Evolutionary conservation across 129 eudicot genomes (phyloP).

Genomic region (Tagetes patula): DNA sequence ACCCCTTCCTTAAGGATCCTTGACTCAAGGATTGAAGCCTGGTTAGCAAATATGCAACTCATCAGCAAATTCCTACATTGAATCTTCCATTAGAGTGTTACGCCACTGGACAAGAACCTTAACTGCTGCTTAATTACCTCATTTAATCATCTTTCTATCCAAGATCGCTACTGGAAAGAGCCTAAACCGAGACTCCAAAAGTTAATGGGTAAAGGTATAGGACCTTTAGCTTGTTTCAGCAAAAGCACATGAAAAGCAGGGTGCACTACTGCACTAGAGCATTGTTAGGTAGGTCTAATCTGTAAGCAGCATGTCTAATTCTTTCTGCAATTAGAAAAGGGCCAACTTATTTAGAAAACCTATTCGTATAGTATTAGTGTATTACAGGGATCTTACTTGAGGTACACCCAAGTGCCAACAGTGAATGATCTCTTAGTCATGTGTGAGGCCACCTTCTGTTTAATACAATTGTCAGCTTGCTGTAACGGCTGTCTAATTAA

Average conservation of each 20-base stretch:
- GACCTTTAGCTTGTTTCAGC: background rate
- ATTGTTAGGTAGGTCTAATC: background rate
- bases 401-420: background rate
- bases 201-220: background rate
- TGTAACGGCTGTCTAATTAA: background rate
- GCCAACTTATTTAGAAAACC: background rate
- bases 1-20: background rate
- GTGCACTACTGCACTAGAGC: background rate
- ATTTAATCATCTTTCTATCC: background rate
- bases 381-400: background rate
- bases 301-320: background rate
- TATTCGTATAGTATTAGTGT: background rate
- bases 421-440: background rate
- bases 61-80: background rate
- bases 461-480: background rate
- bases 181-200: background rate
- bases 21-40: background rate
- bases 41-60: background rate
- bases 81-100: background rate
- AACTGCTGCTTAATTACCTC: background rate
- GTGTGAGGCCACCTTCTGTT: background rate
- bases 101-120: background rate
- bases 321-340: background rate
- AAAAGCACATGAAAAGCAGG: background rate
- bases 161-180: background rate